These are phyloP conservation scores for Colletotrichum higginsianum DNA, from an alignment of 2,329 filamentous ascomycete species.

Conservation along the genomic window DNA sequence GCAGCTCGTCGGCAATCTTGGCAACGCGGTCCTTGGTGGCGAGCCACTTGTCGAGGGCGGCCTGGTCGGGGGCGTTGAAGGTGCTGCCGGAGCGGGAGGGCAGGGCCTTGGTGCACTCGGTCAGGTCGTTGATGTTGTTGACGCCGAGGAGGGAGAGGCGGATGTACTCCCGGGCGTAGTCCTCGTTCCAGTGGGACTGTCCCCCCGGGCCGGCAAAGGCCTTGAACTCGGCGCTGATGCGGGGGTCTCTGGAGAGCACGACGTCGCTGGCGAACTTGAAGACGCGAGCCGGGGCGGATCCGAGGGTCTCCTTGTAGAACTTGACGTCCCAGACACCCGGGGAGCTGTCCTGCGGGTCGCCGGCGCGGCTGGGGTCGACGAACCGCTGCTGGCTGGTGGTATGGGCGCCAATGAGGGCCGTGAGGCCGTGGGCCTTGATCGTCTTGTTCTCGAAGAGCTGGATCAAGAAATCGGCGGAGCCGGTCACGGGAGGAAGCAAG, in stretches of 20 bases:
- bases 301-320: conserved; percentile 63
- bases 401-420: conserved; percentile 69
- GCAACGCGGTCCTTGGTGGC: conserved; percentile 56
- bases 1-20: conserved; percentile 54
- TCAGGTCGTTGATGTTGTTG: conserved; percentile 68
- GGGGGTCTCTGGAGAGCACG: conserved; percentile 54
- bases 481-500: conserved; percentile 60
- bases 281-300: conserved; percentile 52
- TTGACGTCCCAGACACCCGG: conserved; percentile 67
- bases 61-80: conserved; percentile 43
- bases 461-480: conserved; percentile 62
- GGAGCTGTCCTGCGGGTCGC: conserved; percentile 65
- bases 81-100: conserved; percentile 49
- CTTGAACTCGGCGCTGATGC: conserved; percentile 55
- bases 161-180: conserved; percentile 67
- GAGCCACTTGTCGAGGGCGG: conserved; percentile 37
- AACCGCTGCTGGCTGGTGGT: conserved; percentile 65
- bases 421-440: conserved; percentile 64
- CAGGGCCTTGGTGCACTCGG: conserved; percentile 68
- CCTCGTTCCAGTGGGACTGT: conserved; percentile 60
- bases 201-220: conserved; percentile 52
- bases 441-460: conserved; percentile 67
- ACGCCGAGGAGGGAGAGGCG: conserved; percentile 69
- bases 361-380: conserved; percentile 56
- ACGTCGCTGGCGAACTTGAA: conserved; percentile 60